Base-by-base conservation (phyloP, 176 grass and related monocot species). In the Tuctoria greenei region DNA sequence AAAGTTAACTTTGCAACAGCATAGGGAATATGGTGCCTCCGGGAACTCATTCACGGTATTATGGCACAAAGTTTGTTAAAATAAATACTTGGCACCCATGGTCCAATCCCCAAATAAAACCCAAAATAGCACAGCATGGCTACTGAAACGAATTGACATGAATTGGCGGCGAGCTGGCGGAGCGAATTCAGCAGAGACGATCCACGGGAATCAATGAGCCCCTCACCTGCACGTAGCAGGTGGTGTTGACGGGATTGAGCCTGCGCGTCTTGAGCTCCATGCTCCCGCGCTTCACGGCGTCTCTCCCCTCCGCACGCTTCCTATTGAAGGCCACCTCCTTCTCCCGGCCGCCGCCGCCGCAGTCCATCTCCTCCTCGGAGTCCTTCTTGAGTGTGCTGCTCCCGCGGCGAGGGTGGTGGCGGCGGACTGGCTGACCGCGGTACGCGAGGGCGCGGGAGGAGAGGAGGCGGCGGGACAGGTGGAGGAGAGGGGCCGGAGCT, bases 201-300 rank as follows among this genome's bases (percentile, higher is more conserved):
- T 54, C 9, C 8, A 3, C 37, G 64, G 4, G 13, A 78, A 34
- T 27, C 55, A 9, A 20, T 47, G 11, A 41, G 13, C 23, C 5
- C 13, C 81, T 41, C 64, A 97, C 95, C 95, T 97, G 95, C 49
- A 93, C 88, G 74, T 93, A 93, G 64, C 88, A 93, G 23, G 86
- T 93, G 45, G 95, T 97, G 75, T 82, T 97, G 79, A 97, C 73
- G 74, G 95, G 95, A 79, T 97, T 97, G 60, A 91, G 83, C 89
- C 77, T 97, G 31, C 95, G 88, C 36, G 49, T 55, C 86, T 97
- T 97, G 67, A 97, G 89, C 66, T 92, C 87, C 67, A 97, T 85
- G 77, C 36, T 64, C 62, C 86, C 83, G 6, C 75, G 81, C 79
- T 91, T 91, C 51, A 27, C 63, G 21, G 67, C 88, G 77, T 97